Evolutionary conservation across 2,329 filamentous ascomycete species (phyloP), one percentile per base, ranked within the genome.

Genomic region (Xylariaceae sp.): DNA sequence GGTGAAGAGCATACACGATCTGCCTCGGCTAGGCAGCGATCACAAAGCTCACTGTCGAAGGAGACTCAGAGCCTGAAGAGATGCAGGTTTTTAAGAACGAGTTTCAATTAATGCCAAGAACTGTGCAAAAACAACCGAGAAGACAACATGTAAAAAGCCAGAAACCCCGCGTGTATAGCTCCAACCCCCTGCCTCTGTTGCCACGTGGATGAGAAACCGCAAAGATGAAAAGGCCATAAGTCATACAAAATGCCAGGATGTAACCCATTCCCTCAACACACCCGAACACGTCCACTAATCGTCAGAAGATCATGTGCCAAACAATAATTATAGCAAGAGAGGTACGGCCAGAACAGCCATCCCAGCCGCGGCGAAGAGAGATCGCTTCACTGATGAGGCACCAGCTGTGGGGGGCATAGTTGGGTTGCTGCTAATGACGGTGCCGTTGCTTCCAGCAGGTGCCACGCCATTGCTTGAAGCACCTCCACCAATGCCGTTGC

Each of bases 341-440:
- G 59, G 61, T 6, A 56, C 64, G 14, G 56, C 61, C 10, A 62
- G 49, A 39, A 68, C 48, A 30, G 59, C 62, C 31, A 66, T 44
- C 38, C 61, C 61, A 18, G 57, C 59, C 30, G 64, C 48, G 12
- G 62, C 47, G 17, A 57, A 50, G 44, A 67, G 48, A 15, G 62
- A 60, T 39, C 58, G 57, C 58, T 58, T 62, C 45, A 65, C 30
- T 7, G 63, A 60, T 6, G 61, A 44, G 11, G 63, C 62, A 43
- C 59, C 60, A 19, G 58, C 61, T 32, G 56, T 60, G 32, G 61
- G 47, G 9, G 54, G 45, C 32, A 52, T 41, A 6, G 55, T 50
- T 14, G 52, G 41, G 19, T 35, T 54, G 39, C 39, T 51, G 46
- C 44, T 58, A 7, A 40, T 42, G 36, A 51, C 47, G 43, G 55